Percentiles rank a stretch among this genome's conserved stretches.
phyloP scores from a whole-genome alignment of 257 asterid species.

The Echium plantagineum region DNA sequence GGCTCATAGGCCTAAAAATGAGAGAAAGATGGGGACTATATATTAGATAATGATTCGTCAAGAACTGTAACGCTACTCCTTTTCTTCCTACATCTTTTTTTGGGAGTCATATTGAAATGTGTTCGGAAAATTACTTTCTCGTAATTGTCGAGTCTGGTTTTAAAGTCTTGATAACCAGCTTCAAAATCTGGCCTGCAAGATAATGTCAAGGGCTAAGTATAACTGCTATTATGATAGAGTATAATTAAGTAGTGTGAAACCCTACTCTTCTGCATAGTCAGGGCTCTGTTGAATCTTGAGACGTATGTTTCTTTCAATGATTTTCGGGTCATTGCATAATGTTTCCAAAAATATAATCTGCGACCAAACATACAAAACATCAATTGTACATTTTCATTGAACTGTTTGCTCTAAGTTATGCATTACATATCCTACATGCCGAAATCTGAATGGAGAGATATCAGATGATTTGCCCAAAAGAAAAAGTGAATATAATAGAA shows the following conservation, averaged over 20 bases:
- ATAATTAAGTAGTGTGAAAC: slow-evolving; percentile 14
- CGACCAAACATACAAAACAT: slow-evolving; percentile 13
- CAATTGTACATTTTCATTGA: slow-evolving; percentile 14
- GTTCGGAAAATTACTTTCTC: slow-evolving; percentile 54
- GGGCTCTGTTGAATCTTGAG: slow-evolving; percentile 99
- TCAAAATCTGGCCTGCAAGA: slow-evolving; percentile 92
- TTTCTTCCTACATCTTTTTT: background rate
- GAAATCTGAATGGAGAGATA: background rate
- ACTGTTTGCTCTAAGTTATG: background rate
- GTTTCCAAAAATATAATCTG: slow-evolving; percentile 95
- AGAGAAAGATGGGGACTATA: slow-evolving; percentile 5
- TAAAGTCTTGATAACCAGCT: slow-evolving; percentile 95
- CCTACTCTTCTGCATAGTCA: slow-evolving; percentile 95
- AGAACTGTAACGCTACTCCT: background rate
- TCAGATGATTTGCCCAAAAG: background rate
- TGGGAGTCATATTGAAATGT: slow-evolving; percentile 6
- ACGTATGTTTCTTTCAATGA: slow-evolving; percentile 95
- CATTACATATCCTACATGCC: background rate
- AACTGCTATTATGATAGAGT: slow-evolving; percentile 13
- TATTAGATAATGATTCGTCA: background rate
- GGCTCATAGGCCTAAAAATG: slow-evolving; percentile 76
- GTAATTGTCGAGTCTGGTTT: slow-evolving; percentile 81
- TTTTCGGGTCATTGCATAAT: slow-evolving; percentile 68
- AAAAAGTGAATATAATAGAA: no score
- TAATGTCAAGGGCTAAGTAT: slow-evolving; percentile 16